Base-by-base conservation (phyloP, 2,329 filamentous ascomycete species). In the Cyphellophora europaea region DNA sequence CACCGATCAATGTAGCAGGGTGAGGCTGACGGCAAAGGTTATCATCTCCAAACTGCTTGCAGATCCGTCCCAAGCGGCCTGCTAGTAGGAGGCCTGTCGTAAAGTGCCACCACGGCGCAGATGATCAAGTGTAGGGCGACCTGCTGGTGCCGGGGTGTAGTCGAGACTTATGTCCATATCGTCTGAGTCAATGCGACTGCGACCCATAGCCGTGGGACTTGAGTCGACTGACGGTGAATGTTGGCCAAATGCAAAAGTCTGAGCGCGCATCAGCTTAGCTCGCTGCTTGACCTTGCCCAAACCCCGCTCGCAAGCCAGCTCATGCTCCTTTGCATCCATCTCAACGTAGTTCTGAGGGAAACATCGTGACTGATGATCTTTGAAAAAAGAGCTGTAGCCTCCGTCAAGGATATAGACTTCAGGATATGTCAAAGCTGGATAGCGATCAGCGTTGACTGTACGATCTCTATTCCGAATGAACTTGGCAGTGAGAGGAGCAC, bases 331-430 rank as follows among this genome's bases (percentile, higher is more conserved):
- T 46, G 83, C 85, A 47, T 79, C 82, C 91, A 98, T 98, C 61
- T 91, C 87, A 40, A 98, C 85, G 55, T 98, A 98, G 55, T 89
- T 87, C 52, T 93, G 88, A 14, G 91, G 91, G 51, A 79, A 91
- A 68, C 91, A 98, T 42, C 88, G 78, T 30, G 72, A 65, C 34
- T 79, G 78, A 57, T 94, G 78, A 45, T 84, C 70, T 15, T 74
- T 66, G 58, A 89, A 98, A 68, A 98, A 98, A 17, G 78, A 78
- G 58, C 87, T 94, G 66, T 98, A 98, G 28, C 91, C 91, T 41
- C 91, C 91, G 47, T 96, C 87, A 27, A 98, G 70, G 50, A 98
- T 94, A 60, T 98, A 98, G 46, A 96, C 79, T 58, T 98, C 91
- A 2, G 91, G 91, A 53, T 93, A 98, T n/a, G 81, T 87, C 41